Conservation (phyloP, 1,284 basidiomycete species). For the Apiotrichum gracile region DNA sequence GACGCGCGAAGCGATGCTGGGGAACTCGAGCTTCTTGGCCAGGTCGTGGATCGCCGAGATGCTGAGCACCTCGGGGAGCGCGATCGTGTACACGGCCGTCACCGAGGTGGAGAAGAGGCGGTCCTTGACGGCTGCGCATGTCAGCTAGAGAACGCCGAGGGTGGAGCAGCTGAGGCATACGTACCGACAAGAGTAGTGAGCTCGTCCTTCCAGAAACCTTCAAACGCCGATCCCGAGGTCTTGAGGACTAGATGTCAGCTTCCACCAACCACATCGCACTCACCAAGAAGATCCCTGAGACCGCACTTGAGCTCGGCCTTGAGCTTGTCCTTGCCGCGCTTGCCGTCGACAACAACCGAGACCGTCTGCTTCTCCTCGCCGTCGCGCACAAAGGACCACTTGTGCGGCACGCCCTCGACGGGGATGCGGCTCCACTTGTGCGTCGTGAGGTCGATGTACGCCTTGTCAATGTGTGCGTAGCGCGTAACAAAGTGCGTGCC, state of each 20-base stretch:
- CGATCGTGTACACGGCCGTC: conserved; percentile 64
- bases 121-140: conserved; percentile 48
- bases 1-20: conserved; percentile 53
- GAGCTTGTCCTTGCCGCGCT: conserved; percentile 52
- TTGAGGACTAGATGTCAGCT: conserved; percentile 64
- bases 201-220: conserved; percentile 75
- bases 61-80: conserved; percentile 49
- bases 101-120: conserved; percentile 83
- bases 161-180: conserved; percentile 5
- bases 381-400: conserved; percentile 78
- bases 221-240: conserved; percentile 79
- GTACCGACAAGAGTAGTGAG: conserved; percentile 70
- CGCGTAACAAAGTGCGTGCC: conserved; percentile 76
- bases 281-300: conserved; percentile 70
- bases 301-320: conserved; percentile 63
- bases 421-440: conserved; percentile 80
- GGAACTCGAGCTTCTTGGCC: conserved; percentile 57
- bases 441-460: conserved; percentile 69
- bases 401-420: conserved; percentile 55
- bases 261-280: conserved; percentile 20
- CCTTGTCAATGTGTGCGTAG: conserved; percentile 72
- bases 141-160: not conserved
- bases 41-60: conserved; percentile 52
- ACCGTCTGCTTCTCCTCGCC: conserved; percentile 80
- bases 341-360: conserved; percentile 63